phyloP scores from a whole-genome alignment of 2,329 filamentous ascomycete species.

The Colletotrichum tropicicola region DNA sequence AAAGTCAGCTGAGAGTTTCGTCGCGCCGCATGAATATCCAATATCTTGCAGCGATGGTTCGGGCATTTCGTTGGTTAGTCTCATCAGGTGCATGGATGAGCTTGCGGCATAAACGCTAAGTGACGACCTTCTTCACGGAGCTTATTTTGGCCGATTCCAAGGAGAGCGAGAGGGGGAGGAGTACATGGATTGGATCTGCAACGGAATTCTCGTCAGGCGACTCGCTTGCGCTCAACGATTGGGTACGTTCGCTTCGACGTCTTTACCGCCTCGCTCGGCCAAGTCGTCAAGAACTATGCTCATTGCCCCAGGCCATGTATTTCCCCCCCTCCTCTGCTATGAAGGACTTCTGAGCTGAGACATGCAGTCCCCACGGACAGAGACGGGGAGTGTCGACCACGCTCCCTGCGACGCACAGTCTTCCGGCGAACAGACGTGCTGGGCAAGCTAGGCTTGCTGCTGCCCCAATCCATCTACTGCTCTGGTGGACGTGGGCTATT shows the following conservation, averaged over 20 bases:
- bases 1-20: conserved; percentile 12
- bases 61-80: conserved; percentile 2
- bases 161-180: background rate
- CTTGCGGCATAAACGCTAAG: conserved; percentile 5
- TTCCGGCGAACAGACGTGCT: conserved; percentile 22
- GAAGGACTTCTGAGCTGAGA: conserved; percentile 29
- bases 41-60: background rate
- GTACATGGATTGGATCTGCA: conserved; percentile 25
- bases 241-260: background rate
- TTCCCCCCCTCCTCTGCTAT: background rate
- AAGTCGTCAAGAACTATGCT: background rate
- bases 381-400: background rate
- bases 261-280: background rate
- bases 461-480: background rate
- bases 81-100: conserved; percentile 25
- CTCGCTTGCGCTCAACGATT: background rate
- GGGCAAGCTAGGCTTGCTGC: conserved; percentile 1
- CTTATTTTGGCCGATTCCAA: background rate
- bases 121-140: conserved; percentile 7
- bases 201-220: conserved; percentile 3
- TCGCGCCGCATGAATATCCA: conserved; percentile 20
- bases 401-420: conserved; percentile 27
- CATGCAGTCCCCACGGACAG: conserved; percentile 21
- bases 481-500: background rate
- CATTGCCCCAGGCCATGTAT: background rate